Percentiles rank a stretch among this genome's conserved stretches.
phyloP scores from a whole-genome alignment of 176 grass and related monocot species.

The Oryza glumipatula region DNA sequence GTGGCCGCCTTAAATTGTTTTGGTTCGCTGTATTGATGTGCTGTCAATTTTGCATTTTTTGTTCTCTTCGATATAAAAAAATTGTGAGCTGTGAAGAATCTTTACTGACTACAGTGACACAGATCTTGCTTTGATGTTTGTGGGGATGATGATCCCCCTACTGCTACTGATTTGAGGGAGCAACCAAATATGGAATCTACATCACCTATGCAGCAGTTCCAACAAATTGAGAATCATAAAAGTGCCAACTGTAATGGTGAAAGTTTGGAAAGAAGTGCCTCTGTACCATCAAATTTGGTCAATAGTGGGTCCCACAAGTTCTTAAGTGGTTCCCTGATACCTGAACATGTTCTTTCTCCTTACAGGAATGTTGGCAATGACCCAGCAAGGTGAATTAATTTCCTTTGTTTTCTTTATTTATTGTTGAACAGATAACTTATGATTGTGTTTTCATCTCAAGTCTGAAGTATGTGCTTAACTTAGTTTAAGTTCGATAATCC shows the following conservation, averaged over 20 bases:
- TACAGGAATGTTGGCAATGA: conserved; percentile 51
- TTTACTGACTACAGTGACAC: conserved; percentile 46
- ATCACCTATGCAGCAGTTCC: conserved; percentile 50
- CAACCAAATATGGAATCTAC: conserved; percentile 45
- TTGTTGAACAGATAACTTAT: conserved; percentile 10
- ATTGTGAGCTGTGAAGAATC: conserved; percentile 37
- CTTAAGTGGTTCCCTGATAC: conserved; percentile 81
- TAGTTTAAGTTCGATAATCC: conserved; percentile 14
- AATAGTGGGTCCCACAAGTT: conserved; percentile 56
- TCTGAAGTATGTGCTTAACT: conserved; percentile 16
- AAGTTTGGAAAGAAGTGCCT: conserved; percentile 70
- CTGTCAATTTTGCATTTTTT: conserved; percentile 34
- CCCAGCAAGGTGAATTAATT: conserved; percentile 54
- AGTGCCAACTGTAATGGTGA: conserved; percentile 54
- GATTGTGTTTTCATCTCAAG: conserved; percentile 5
- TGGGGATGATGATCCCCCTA: conserved; percentile 57
- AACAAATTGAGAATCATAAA: conserved; percentile 44
- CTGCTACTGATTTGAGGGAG: conserved; percentile 40
- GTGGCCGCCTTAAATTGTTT: background rate
- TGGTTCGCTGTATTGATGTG: background rate
- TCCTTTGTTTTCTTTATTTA: conserved; percentile 13
- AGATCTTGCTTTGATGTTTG: conserved; percentile 92
- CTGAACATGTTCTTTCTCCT: conserved; percentile 81
- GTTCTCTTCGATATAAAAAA: conserved; percentile 15
- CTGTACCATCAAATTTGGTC: conserved; percentile 58